phyloP scores from a whole-genome alignment of 352 stramenopile species.

The Phytophthora fragariaefolia region DNA sequence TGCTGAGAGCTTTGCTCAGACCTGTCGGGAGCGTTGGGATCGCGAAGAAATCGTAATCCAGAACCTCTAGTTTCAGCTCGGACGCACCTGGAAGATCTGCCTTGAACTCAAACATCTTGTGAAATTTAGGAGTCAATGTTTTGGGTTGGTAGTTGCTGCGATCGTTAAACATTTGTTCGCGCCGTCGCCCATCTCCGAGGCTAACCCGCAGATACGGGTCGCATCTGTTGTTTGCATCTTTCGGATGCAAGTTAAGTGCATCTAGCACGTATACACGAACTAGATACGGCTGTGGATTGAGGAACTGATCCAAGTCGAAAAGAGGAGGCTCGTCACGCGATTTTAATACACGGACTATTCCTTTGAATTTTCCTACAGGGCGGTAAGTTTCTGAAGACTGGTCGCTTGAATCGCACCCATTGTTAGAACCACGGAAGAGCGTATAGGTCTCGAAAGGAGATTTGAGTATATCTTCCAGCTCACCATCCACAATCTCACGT shows the following conservation, averaged over 20 bases:
- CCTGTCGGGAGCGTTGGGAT: slow-evolving; percentile 59
- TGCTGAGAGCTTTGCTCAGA: slow-evolving; percentile 57
- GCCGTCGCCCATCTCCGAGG: slow-evolving; percentile 77
- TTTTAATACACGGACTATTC: slow-evolving; percentile 83
- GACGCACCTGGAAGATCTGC: slow-evolving; percentile 84
- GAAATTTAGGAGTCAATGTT: slow-evolving; percentile 88
- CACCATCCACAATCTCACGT: slow-evolving; percentile 51
- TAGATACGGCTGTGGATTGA: slow-evolving; percentile 80
- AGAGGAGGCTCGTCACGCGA: slow-evolving; percentile 71
- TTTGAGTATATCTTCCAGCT: slow-evolving; percentile 71
- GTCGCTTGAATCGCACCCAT: slow-evolving; percentile 40
- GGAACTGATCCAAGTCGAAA: slow-evolving; percentile 76
- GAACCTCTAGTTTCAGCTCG: slow-evolving; percentile 69
- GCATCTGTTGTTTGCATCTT: slow-evolving; percentile 83
- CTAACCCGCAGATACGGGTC: slow-evolving; percentile 88
- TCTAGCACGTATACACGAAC: slow-evolving; percentile 91
- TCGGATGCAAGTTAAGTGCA: slow-evolving; percentile 78
- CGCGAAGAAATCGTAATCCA: slow-evolving; percentile 81
- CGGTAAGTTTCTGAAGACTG: slow-evolving; percentile 46
- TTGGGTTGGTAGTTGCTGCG: slow-evolving; percentile 75
- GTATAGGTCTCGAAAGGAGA: slow-evolving; percentile 87
- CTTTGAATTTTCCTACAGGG: slow-evolving; percentile 89
- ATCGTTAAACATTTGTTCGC: slow-evolving; percentile 80
- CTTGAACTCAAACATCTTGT: slow-evolving; percentile 93
- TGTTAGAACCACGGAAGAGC: slow-evolving; percentile 64